Base-by-base conservation (phyloP, 306 rosid species). In the Rosa rugosa region DNA sequence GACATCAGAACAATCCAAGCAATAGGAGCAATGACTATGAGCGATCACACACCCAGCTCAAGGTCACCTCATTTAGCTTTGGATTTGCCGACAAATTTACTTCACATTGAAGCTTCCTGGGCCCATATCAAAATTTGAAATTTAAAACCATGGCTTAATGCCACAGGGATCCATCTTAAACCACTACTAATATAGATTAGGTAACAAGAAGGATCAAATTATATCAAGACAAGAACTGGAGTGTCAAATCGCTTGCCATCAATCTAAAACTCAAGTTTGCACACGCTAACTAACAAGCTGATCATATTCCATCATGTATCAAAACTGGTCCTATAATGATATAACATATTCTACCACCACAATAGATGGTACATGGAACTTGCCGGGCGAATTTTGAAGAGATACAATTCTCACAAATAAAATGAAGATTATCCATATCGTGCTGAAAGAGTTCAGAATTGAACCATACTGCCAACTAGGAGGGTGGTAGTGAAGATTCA, bases 71-170 rank as follows among this genome's bases (percentile, higher is more conserved):
- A 83, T 53, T 76, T 49, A 62, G 82, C 86, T 44, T 2, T 36
- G n/a, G 66, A 70, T 80, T 78, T 73, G 72, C 88, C 85, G 82
- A 82, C 91, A 81, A 59, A 69, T 82, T 78, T 63, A 74, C 71
- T 81, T 67, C 77, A 60, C 79, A 71, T 71, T 69, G 63, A 83
- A 76, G 72, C 75, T 80, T 80, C 69, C 18, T 64, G 84, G 82
- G 56, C 25, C 79, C 82, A 75, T 25, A 5, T 25, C 79, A 25
- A 44, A 47, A 8, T 49, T 81, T 46, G 20, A 83, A 77, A 88
- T 53, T 77, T 49, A 69, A 69, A 80, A 77, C 60, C 57, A 71
- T 69, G 49, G 53, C 60, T 27, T 42, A 11, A 8, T 73, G 67
- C 51, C 38, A 5, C 46, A 46, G 36, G 25, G 14, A 57, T 57